Base-by-base conservation (phyloP, 176 grass and related monocot genomes). In the Tillandsia leiboldiana region DNA sequence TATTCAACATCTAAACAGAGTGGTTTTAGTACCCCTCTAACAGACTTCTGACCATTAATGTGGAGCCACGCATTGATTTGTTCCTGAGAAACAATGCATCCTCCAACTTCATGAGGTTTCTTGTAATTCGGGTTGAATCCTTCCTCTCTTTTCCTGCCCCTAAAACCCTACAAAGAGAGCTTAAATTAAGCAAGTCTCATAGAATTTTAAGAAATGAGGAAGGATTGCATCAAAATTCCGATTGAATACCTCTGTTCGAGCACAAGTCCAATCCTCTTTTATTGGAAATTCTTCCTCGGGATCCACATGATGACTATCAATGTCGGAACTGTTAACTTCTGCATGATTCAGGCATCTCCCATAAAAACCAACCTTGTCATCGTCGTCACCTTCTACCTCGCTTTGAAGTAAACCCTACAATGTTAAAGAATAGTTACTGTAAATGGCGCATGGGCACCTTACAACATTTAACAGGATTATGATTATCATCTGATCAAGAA, bases 51-150 rank as follows among this genome's bases (percentile, higher is more conserved):
- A 52, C 81, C 86, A 72, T 97, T 97, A 74, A 97, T 97, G 61
- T 75, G 84, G 70, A 89, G 15, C 93, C 93, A 97, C 71, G 86
- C 93, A 85, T 97, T 83, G 51, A 82, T 97, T 71, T 97, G 93
- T 67, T 92, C 93, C 83, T 97, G 88, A 17, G 93, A 85, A 68
- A 97, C 93, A 66, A 67, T 81, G 69, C 83, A 88, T 64, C 64
- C 75, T 54, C 76, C 74, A 78, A 71, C 71, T 67, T 82, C 70
- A 11, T 28, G 49, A 28, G 27, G 53, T 78, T 74, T 83, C 49
- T 73, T 76, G 53, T 18, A 68, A 72, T 71, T 85, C 81, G 65
- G 27, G 63, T 79, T 75, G 51, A 42, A 49, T 24, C 65, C 73
- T 51, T 47, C 66, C 79, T 87, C 89, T 75, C 76, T 81, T 80